phyloP scores from a whole-genome alignment of 2,329 filamentous ascomycete species.

The Pseudogymnoascus sp. region DNA sequence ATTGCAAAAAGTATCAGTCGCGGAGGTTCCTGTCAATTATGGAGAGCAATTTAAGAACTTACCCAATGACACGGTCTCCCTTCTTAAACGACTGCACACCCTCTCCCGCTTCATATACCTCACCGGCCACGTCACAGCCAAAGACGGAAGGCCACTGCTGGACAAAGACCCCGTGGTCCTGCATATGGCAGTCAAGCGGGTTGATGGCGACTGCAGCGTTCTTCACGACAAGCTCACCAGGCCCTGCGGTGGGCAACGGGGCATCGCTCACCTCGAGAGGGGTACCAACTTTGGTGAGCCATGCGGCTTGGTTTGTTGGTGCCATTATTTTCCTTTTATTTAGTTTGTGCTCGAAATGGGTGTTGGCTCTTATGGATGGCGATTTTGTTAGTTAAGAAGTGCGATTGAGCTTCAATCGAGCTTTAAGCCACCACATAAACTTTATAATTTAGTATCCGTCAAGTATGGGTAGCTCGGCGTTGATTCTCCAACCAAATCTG shows the following conservation, averaged over 20 bases:
- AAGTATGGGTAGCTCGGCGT: background rate
- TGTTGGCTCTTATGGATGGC: background rate
- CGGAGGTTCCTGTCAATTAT: constrained; percentile 13
- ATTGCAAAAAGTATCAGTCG: background rate
- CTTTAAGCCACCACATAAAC: background rate
- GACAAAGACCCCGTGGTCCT: constrained; percentile 11
- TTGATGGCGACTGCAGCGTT: constrained; percentile 34
- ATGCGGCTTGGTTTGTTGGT: constrained; percentile 10
- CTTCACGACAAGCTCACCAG: constrained; percentile 32
- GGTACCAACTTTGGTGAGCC: constrained; percentile 23
- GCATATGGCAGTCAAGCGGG: constrained; percentile 29
- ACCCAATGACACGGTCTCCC: constrained; percentile 8
- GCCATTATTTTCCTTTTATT: background rate
- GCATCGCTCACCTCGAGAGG: constrained; percentile 28
- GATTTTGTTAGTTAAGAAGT: background rate
- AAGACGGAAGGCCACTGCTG: constrained; percentile 12
- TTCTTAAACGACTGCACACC: background rate
- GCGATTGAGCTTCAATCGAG: background rate
- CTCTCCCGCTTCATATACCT: background rate
- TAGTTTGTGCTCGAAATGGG: background rate
- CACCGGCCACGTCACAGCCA: background rate
- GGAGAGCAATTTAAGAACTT: background rate
- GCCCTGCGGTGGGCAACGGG: constrained; percentile 29
- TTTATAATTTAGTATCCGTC: background rate
- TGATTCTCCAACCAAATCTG: background rate